These are phyloP conservation scores for Spergularia bocconei DNA, from an alignment of 148 eudicot species.

Conservation along the genomic window DNA sequence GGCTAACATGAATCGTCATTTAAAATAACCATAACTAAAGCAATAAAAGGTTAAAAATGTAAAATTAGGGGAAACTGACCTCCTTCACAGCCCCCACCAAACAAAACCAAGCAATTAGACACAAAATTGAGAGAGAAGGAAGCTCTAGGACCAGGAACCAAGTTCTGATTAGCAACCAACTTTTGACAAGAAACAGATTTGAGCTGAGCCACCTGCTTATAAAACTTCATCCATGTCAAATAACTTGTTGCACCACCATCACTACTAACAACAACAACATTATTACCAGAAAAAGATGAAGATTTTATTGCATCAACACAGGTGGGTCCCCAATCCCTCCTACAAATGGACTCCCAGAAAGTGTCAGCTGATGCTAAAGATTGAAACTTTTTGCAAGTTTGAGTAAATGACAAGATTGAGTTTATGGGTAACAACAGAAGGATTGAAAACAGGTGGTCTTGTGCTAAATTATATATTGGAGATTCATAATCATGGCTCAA, in stretches of 20 bases:
- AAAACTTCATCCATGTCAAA: conserved; percentile 66
- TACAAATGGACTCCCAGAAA: conserved; percentile 80
- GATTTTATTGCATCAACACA: conserved; percentile 53
- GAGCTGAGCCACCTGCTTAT: conserved; percentile 50
- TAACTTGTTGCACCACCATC: background rate
- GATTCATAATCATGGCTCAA: conserved; percentile 34
- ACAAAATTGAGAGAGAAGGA: conserved; percentile 84
- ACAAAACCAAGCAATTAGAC: conserved; percentile 68
- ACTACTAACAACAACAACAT: background rate
- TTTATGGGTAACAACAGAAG: conserved; percentile 60
- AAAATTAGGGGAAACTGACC: conserved; percentile 42
- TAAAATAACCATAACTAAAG: no score
- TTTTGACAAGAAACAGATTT: conserved; percentile 58
- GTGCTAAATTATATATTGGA: conserved; percentile 41
- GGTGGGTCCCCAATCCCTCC: conserved; percentile 72
- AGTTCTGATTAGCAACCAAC: conserved; percentile 34
- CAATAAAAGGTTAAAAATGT: background rate
- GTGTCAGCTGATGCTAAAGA: conserved; percentile 49
- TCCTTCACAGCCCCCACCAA: conserved; percentile 95
- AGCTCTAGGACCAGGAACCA: conserved; percentile 75
- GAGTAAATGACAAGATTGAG: conserved; percentile 66
- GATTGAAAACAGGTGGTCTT: conserved; percentile 76
- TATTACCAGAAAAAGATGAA: conserved; percentile 13
- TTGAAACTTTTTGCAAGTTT: conserved; percentile 65
- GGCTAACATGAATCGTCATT: no score